Conservation (phyloP, 352 stramenopile species). For the Phytophthora ramorum region DNA sequence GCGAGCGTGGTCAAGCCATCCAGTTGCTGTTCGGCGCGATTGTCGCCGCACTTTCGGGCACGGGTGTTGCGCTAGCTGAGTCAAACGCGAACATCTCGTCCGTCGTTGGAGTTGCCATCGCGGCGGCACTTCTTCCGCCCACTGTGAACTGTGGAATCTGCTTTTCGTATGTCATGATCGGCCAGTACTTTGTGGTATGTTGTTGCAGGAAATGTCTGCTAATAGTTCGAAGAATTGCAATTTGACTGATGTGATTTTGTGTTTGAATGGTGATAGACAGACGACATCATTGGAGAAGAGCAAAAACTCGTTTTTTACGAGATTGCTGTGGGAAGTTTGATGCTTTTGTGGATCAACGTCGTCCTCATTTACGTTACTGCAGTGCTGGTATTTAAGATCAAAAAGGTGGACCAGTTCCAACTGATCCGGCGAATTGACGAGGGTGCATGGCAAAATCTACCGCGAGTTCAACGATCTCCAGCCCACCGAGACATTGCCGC, state of each 20-base stretch:
- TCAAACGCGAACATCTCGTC: constrained; percentile 91
- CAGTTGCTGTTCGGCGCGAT: constrained; percentile 84
- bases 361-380: constrained; percentile 90
- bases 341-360: constrained; percentile 90
- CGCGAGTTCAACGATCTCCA: constrained; percentile 71
- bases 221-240: not conserved
- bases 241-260: not conserved
- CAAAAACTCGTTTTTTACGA: constrained; percentile 89
- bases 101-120: constrained; percentile 90
- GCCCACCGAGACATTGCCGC: constrained; percentile 27
- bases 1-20: constrained; percentile 75
- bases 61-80: constrained; percentile 80
- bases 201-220: not conserved
- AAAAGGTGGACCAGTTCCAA: constrained; percentile 87
- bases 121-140: constrained; percentile 77
- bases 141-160: constrained; percentile 90
- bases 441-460: constrained; percentile 80
- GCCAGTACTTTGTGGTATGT: constrained; percentile 83
- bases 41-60: constrained; percentile 78
- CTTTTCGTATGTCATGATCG: constrained; percentile 88
- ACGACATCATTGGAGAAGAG: constrained; percentile 82
- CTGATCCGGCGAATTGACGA: constrained; percentile 83
- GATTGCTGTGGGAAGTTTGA: constrained; percentile 81
- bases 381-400: constrained; percentile 91
- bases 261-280: constrained; percentile 36